phyloP scores from a whole-genome alignment of 2,329 filamentous ascomycete genomes.

The Phoma sp. region DNA sequence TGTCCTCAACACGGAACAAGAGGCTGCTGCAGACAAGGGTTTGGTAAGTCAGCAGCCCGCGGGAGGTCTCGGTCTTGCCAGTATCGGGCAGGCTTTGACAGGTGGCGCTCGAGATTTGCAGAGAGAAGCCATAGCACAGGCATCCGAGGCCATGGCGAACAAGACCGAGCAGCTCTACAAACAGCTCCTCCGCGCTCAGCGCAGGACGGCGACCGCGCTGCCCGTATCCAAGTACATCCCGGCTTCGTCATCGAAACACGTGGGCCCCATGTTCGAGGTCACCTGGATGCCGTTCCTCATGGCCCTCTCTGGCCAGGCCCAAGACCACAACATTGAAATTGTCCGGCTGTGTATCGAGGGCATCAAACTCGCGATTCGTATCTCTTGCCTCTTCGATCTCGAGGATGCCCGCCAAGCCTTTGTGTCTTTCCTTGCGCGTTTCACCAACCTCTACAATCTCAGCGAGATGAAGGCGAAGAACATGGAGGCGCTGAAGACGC shows the following conservation, averaged over 20 bases:
- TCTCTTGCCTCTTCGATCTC: conserved; percentile 91
- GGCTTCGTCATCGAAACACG: conserved; percentile 90
- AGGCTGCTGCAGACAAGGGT: conserved; percentile 83
- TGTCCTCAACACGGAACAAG: conserved; percentile 89
- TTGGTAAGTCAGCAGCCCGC: conserved; percentile 61
- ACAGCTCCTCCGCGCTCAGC: conserved; percentile 87
- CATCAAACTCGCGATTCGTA: conserved; percentile 90
- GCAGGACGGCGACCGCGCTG: conserved; percentile 75
- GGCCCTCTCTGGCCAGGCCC: conserved; percentile 88
- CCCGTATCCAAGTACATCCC: conserved; percentile 80
- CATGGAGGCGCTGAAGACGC: conserved; percentile 87
- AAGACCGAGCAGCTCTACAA: conserved; percentile 88
- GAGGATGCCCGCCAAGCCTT: conserved; percentile 95
- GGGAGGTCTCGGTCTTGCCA: conserved; percentile 72
- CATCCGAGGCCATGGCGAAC: conserved; percentile 90
- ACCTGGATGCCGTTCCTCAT: conserved; percentile 99
- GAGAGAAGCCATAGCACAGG: conserved; percentile 90
- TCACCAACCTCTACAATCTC: conserved; percentile 94
- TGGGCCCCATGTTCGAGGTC: conserved; percentile 98
- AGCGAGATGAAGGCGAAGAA: conserved; percentile 97
- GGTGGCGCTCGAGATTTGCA: conserved; percentile 92
- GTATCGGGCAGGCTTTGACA: conserved; percentile 85
- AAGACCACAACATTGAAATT: conserved; percentile 91
- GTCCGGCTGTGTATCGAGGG: conserved; percentile 94
- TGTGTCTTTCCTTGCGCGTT: conserved; percentile 88